phyloP scores from a whole-genome alignment of 164 flowering plant species.

The Sextonia rubra region DNA sequence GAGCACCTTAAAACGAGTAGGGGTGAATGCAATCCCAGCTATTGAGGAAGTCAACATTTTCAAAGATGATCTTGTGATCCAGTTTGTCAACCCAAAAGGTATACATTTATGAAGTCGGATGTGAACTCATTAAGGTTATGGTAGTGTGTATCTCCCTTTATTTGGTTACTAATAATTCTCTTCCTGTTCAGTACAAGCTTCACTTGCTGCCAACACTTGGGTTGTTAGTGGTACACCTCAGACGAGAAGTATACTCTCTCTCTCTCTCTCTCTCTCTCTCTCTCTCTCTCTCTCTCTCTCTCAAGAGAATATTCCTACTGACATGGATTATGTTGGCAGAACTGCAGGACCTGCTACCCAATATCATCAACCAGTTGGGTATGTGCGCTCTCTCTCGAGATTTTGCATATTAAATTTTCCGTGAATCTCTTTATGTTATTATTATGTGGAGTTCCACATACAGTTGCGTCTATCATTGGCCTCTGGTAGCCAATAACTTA shows the following conservation, averaged over 20 bases:
- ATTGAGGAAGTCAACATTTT: slow-evolving; percentile 72
- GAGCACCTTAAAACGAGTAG: slow-evolving; percentile 85
- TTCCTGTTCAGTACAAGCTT: slow-evolving; percentile 76
- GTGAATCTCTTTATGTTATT: background rate
- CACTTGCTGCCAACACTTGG: slow-evolving; percentile 91
- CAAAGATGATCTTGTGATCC: slow-evolving; percentile 63
- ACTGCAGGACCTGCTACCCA: slow-evolving; percentile 54
- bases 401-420: background rate
- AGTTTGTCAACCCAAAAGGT: slow-evolving; percentile 61
- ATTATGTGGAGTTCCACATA: background rate
- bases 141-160: background rate
- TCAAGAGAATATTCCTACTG: background rate
- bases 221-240: slow-evolving; percentile 92
- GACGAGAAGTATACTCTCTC: slow-evolving; percentile 47
- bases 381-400: background rate
- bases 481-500: background rate
- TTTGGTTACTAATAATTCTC: background rate
- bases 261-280: background rate
- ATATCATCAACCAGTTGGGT: slow-evolving; percentile 59
- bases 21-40: slow-evolving; percentile 60
- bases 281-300: background rate
- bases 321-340: slow-evolving; percentile 24
- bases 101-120: background rate
- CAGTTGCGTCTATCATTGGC: background rate
- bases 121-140: background rate